Evolutionary conservation across 805 yeast species (phyloP).

Genomic region (Yamadazyma olivae): DNA sequence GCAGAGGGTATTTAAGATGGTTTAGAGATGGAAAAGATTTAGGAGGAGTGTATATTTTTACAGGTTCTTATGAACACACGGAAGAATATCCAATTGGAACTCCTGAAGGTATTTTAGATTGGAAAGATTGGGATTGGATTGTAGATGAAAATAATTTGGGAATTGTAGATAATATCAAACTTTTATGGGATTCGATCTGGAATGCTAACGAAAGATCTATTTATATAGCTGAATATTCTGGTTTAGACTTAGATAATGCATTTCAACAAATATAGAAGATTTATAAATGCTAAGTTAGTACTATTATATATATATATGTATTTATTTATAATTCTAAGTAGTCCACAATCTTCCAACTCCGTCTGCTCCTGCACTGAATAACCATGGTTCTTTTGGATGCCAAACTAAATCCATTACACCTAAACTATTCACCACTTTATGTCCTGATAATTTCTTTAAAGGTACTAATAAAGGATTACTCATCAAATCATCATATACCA

Average conservation of each 20-base stretch:
- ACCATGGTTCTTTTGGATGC: constrained; percentile 99
- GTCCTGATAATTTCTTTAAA: constrained; percentile 89
- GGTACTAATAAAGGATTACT: constrained; percentile 96
- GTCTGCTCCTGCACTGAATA: constrained; percentile 96
- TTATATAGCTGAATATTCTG: constrained; percentile 24
- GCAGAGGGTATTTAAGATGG: constrained; percentile 39
- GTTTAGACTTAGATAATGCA: neutral
- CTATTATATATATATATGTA: constrained; percentile 2
- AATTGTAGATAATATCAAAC: constrained; percentile 36
- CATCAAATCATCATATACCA: constrained; percentile 93
- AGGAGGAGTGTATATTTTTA: constrained; percentile 39
- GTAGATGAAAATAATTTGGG: constrained; percentile 34
- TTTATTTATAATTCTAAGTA: constrained; percentile 37
- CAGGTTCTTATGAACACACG: constrained; percentile 27
- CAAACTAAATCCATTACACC: constrained; percentile 87
- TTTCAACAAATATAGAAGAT: neutral
- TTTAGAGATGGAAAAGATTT: constrained; percentile 17
- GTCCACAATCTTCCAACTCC: constrained; percentile 97
- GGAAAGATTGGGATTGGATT: constrained; percentile 38
- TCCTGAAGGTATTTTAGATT: constrained; percentile 40
- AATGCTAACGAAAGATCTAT: constrained; percentile 19
- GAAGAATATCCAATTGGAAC: constrained; percentile 21
- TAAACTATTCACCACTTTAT: constrained; percentile 69
- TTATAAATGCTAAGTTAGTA: constrained; percentile 1
- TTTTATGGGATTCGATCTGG: constrained; percentile 20